A percentile compares a stretch with the other conserved stretches of the same genome.
These are phyloP conservation scores for Penicillium sp. DNA, from an alignment of 2,329 filamentous ascomycete genomes.

Conservation along the genomic window DNA sequence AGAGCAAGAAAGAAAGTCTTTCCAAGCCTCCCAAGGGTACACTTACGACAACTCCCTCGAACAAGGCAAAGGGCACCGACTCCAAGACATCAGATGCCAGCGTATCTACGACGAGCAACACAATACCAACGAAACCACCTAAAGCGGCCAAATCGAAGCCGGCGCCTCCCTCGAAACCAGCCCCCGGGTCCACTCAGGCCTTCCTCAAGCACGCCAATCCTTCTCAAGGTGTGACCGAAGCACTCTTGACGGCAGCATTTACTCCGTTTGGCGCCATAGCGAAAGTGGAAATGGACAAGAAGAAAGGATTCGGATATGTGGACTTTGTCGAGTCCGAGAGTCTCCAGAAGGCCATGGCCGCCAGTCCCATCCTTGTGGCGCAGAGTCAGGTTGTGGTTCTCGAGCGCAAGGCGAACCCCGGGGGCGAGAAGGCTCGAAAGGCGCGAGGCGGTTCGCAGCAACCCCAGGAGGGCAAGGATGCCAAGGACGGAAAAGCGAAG, in stretches of 20 bases:
- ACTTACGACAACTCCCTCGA: slow-evolving; percentile 1
- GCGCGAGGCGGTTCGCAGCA: slow-evolving; percentile 26
- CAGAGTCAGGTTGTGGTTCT: slow-evolving; percentile 84
- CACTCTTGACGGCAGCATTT: slow-evolving; percentile 71
- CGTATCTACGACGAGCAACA: slow-evolving; percentile 15
- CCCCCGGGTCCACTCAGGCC: slow-evolving; percentile 46
- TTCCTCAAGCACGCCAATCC: slow-evolving; percentile 83
- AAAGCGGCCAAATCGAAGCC: slow-evolving; percentile 33
- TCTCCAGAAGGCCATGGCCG: slow-evolving; percentile 74
- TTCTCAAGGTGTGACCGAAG: slow-evolving; percentile 87
- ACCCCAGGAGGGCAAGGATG: slow-evolving; percentile 16
- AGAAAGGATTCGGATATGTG: slow-evolving; percentile 91
- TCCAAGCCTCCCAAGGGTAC: slow-evolving; percentile 16
- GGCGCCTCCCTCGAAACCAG: slow-evolving; percentile 11
- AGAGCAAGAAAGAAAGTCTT: slow-evolving; percentile 25
- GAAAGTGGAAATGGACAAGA: slow-evolving; percentile 87
- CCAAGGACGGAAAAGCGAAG: slow-evolving; percentile 7
- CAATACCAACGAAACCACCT: slow-evolving; percentile 19
- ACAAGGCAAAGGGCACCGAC: slow-evolving; percentile 25
- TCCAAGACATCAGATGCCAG: slow-evolving; percentile 17
- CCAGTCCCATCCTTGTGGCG: slow-evolving; percentile 77
- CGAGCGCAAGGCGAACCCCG: slow-evolving; percentile 52
- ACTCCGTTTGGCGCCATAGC: slow-evolving; percentile 70
- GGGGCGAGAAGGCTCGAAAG: slow-evolving; percentile 33
- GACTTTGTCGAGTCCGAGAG: slow-evolving; percentile 74